These are phyloP conservation scores for Agaricales sp. DNA, from an alignment of 1,284 basidiomycete species.

Conservation along the genomic window DNA sequence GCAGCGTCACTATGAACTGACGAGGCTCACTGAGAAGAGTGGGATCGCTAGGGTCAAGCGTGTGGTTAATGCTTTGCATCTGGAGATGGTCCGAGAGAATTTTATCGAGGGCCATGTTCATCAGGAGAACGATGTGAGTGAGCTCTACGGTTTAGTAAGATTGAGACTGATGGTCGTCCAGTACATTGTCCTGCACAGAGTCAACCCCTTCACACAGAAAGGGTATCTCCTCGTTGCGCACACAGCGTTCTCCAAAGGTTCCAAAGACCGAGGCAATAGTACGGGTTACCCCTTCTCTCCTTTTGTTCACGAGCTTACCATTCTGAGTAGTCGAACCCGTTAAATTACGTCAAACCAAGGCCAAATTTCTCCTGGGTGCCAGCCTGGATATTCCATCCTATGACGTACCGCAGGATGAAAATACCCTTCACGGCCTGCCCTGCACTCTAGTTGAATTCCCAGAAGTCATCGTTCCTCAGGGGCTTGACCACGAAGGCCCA, in stretches of 20 bases:
- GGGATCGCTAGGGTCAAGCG: conserved; percentile 80
- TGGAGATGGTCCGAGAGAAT: conserved; percentile 79
- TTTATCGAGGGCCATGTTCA: conserved; percentile 90
- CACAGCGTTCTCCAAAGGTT: conserved; percentile 76
- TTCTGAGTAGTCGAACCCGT: conserved; percentile 61
- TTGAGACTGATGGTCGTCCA: conserved; percentile 19
- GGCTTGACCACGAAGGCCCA: conserved; percentile 55
- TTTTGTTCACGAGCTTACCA: conserved; percentile 5
- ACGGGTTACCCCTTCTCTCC: conserved; percentile 12
- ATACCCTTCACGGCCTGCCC: conserved; percentile 64
- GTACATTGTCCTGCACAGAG: conserved; percentile 89
- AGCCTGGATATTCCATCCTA: conserved; percentile 60
- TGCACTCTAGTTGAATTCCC: conserved; percentile 60
- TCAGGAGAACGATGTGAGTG: conserved; percentile 83
- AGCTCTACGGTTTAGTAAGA: conserved; percentile 1
- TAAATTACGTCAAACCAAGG: conserved; percentile 70
- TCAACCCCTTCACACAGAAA: conserved; percentile 83
- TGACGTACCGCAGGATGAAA: conserved; percentile 43
- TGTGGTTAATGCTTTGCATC: conserved; percentile 76
- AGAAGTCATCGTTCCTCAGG: conserved; percentile 40
- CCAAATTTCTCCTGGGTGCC: conserved; percentile 74
- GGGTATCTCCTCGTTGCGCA: conserved; percentile 88
- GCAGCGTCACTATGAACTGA: conserved; percentile 66
- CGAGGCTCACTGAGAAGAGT: conserved; percentile 37
- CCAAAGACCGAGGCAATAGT: conserved; percentile 74